Evolutionary conservation across 441 rosid species (phyloP).

Genomic region (Aquilaria agallochum): DNA sequence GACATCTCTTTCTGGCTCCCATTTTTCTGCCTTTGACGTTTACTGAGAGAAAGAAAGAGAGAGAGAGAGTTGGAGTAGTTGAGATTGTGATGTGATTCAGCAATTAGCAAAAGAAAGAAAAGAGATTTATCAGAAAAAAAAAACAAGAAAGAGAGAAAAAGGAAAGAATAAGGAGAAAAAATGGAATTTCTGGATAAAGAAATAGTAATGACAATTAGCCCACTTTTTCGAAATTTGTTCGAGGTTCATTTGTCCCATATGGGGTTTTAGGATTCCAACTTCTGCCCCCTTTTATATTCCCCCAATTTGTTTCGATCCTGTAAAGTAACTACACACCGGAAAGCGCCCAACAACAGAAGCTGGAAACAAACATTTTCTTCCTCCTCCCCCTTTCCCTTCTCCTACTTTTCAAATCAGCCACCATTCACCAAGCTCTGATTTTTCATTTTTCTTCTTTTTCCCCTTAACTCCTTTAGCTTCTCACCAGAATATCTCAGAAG

Average conservation of each 20-base stretch:
- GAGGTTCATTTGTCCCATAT: conserved; percentile 37
- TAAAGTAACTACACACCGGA: no score
- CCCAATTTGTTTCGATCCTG: conserved; percentile 1
- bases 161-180: conserved; percentile 10
- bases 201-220: conserved; percentile 11
- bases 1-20: conserved; percentile 7
- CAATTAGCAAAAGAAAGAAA: not conserved
- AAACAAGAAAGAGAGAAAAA: not conserved
- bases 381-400: conserved; percentile 11
- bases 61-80: conserved; percentile 35
- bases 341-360: no score
- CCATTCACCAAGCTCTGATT: no score
- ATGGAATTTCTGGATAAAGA: conserved; percentile 11
- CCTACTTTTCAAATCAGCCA: conserved; percentile 1
- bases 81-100: conserved; percentile 35
- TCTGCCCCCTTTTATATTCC: conserved; percentile 6
- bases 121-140: conserved; percentile 10
- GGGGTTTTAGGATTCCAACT: conserved; percentile 34
- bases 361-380: not conserved
- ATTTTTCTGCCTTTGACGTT: conserved; percentile 4
- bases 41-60: not conserved
- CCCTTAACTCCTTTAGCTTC: conserved; percentile 22
- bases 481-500: no score
- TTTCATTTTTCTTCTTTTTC: not conserved
- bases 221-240: conserved; percentile 47